Evolutionary conservation across 345 rosid species (phyloP), one percentile per base, ranked within the genome.

Genomic region (Populus alba): DNA sequence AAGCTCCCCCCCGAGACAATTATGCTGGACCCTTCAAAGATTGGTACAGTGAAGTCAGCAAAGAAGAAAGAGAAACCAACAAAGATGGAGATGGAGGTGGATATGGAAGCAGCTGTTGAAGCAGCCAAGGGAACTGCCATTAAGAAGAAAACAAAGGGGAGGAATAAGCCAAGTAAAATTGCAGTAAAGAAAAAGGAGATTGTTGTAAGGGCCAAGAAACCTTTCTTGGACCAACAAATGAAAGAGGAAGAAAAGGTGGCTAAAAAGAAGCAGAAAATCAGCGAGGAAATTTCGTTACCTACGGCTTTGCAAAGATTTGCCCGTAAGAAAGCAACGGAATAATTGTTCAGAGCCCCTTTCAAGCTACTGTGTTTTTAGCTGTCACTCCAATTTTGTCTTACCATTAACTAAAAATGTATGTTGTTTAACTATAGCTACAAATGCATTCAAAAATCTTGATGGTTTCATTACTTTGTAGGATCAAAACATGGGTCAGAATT

Each of bases 1-100:
- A 96, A 96, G 87, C 99, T 96, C 55, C 97, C 92, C 16, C 97
- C 95, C 0, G 99, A 93, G 86, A 92, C 99, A 25, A 89, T 96
- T 72, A 90, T 91, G 97, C 86, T 91, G 35, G 91, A 96, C 75
- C 98, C 99, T 38, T 84, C 99, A 12, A 93, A 88, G 91, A 91
- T 94, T 53, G 99, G 97, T 31, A 88, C 93, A 0, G 83, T 92
- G 84, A 87, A 81, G 85, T 83, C 88, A 0, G 47, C 75, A 0
- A 84, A 71, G 82, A 92, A 81, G 84, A 96, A 87, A 77, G 97
- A 90, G 82, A 91, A 88, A 84, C 86, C 83, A 4, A 73, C 87
- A 0, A 88, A 86, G 83, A 80, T 84, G 81, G 97, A 87, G 76
- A 84, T 74, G 20, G 94, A 88, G 71, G 87, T 87, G 0, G 97